phyloP scores from a whole-genome alignment of 2,329 filamentous ascomycete species.

The Zasmidium citrigriseum region DNA sequence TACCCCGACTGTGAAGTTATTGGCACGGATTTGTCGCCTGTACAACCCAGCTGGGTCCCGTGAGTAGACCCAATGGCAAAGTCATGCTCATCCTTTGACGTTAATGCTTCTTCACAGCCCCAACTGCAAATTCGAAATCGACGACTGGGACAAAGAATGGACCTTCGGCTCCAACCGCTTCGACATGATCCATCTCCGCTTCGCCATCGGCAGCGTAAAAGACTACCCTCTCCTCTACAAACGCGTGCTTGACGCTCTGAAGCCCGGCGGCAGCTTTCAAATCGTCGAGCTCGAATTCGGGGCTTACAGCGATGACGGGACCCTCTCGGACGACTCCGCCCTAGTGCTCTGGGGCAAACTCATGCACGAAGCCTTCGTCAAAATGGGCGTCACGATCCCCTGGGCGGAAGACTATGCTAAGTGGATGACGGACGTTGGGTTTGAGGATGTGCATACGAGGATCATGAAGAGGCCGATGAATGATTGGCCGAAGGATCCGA shows the following conservation, averaged over 20 bases:
- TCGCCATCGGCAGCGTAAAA: constrained; percentile 29
- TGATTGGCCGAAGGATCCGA: constrained; percentile 33
- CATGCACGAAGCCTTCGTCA: constrained; percentile 22
- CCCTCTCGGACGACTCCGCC: constrained; percentile 31
- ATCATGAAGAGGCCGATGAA: constrained; percentile 28
- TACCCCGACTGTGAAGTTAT: constrained; percentile 33
- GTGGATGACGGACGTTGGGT: constrained; percentile 26
- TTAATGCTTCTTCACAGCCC: constrained; percentile 18
- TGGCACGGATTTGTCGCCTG: constrained; percentile 38
- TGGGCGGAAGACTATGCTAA: constrained; percentile 17
- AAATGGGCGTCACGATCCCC: constrained; percentile 19
- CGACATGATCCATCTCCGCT: constrained; percentile 47
- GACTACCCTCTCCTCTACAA: constrained; percentile 27
- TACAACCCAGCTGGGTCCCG: constrained; percentile 3
- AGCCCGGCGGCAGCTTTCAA: constrained; percentile 47
- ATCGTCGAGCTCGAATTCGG: constrained; percentile 45
- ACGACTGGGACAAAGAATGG: constrained; percentile 38
- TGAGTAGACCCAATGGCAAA: neutral
- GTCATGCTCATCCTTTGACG: neutral
- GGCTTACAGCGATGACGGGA: constrained; percentile 42
- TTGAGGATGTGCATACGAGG: constrained; percentile 26
- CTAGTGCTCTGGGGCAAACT: constrained; percentile 30
- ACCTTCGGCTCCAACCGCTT: constrained; percentile 41
- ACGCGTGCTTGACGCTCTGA: constrained; percentile 36
- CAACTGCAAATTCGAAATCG: constrained; percentile 36